Evolutionary conservation across 768 basidiomycete species (phyloP).

Genomic region (Botryobasidium botryosum): DNA sequence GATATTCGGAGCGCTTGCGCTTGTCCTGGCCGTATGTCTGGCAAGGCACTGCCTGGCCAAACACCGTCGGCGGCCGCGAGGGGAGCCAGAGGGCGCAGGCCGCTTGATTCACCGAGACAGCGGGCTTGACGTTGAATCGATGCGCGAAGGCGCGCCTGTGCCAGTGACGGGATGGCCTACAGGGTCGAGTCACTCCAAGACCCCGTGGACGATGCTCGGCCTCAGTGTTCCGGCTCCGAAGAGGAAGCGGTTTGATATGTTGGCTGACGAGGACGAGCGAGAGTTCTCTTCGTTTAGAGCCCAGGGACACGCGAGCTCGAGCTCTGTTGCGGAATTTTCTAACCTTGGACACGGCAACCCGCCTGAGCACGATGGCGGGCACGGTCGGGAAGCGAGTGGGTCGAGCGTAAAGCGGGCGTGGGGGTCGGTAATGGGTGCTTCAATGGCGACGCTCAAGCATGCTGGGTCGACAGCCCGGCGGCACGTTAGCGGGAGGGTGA

Average conservation of each 20-base stretch:
- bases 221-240: background rate
- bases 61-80: background rate
- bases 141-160: background rate
- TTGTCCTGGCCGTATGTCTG: slow-evolving; percentile 28
- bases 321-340: too few relatives aligned
- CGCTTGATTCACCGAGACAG: too few relatives aligned
- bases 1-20: slow-evolving; percentile 40
- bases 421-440: too few relatives aligned
- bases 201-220: background rate
- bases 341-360: too few relatives aligned
- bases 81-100: background rate
- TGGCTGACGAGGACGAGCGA: slow-evolving; percentile 18
- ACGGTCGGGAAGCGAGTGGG: too few relatives aligned
- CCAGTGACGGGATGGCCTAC: background rate
- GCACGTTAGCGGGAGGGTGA: too few relatives aligned
- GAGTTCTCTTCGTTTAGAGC: too few relatives aligned
- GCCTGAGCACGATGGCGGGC: too few relatives aligned
- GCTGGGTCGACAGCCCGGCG: too few relatives aligned
- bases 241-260: slow-evolving; percentile 15
- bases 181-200: background rate
- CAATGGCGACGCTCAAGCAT: too few relatives aligned
- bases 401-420: too few relatives aligned
- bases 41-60: slow-evolving; percentile 20
- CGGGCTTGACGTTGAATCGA: background rate
- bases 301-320: too few relatives aligned